phyloP scores from a whole-genome alignment of 2,329 filamentous ascomycete species.

The Penicillium rolfsii region DNA sequence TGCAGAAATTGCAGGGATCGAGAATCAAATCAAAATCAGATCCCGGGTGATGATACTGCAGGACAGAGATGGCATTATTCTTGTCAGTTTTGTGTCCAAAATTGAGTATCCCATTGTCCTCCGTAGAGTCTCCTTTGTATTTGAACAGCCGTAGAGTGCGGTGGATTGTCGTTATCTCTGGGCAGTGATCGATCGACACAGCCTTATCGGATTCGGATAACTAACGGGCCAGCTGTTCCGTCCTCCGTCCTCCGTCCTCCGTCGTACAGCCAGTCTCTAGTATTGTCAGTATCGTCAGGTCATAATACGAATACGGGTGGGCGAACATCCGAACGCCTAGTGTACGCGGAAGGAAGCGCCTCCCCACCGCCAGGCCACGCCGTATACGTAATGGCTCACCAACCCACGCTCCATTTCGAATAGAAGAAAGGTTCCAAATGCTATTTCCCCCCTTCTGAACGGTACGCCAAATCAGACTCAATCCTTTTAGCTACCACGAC shows the following conservation, averaged over 20 bases:
- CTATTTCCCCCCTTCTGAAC: not conserved
- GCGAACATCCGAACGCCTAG: not conserved
- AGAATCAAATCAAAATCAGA: not conserved
- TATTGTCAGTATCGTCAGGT: not conserved
- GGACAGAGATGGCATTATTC: not conserved
- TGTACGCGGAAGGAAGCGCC: not conserved
- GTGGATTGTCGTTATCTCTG: not conserved
- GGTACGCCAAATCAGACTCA: not conserved
- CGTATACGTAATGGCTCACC: not conserved
- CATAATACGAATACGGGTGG: constrained; percentile 5
- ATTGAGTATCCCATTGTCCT: too few relatives aligned
- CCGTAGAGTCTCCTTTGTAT: not conserved
- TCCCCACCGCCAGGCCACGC: not conserved
- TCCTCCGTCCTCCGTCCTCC: not conserved
- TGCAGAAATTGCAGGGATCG: not conserved
- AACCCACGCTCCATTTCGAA: not conserved
- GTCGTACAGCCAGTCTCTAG: too few relatives aligned
- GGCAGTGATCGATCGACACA: not conserved
- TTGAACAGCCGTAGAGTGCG: not conserved
- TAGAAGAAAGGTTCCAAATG: not conserved
- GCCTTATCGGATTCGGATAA: not conserved
- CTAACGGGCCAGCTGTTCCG: not conserved
- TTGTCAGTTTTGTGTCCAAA: too few relatives aligned
- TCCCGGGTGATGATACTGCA: not conserved
- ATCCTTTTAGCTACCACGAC: not conserved